phyloP scores from a whole-genome alignment of 306 rosid genomes.

The Ammopiptanthus mongolicus region DNA sequence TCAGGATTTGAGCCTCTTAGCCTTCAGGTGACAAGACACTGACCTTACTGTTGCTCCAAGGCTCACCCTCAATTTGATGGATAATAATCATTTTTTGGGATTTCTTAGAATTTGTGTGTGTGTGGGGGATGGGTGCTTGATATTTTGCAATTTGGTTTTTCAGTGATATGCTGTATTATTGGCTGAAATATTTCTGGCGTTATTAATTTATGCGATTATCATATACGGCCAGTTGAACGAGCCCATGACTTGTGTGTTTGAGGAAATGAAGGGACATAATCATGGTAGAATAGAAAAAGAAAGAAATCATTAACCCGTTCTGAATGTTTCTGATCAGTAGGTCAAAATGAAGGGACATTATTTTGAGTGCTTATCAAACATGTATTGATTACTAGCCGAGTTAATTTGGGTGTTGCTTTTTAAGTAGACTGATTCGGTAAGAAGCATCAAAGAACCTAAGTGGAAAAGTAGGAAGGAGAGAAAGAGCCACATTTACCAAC shows the following conservation, averaged over 20 bases:
- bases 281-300: neutral
- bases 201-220: neutral
- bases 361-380: neutral
- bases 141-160: neutral
- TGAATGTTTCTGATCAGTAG: constrained; percentile 1
- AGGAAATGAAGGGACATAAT: neutral
- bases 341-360: neutral
- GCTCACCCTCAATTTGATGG: constrained; percentile 2
- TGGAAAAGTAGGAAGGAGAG: neutral
- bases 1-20: too few relatives aligned
- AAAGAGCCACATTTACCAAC: neutral
- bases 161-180: neutral
- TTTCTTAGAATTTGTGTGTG: neutral
- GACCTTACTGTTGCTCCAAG: too few relatives aligned
- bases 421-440: neutral
- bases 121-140: neutral
- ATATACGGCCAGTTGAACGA: neutral
- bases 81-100: neutral
- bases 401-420: neutral
- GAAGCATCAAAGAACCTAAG: neutral
- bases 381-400: neutral
- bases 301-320: neutral
- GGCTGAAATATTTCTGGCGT: neutral
- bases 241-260: neutral
- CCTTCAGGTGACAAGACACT: too few relatives aligned